phyloP scores from a whole-genome alignment of 106 monocot species.

The Acanthochlamys bracteata region DNA sequence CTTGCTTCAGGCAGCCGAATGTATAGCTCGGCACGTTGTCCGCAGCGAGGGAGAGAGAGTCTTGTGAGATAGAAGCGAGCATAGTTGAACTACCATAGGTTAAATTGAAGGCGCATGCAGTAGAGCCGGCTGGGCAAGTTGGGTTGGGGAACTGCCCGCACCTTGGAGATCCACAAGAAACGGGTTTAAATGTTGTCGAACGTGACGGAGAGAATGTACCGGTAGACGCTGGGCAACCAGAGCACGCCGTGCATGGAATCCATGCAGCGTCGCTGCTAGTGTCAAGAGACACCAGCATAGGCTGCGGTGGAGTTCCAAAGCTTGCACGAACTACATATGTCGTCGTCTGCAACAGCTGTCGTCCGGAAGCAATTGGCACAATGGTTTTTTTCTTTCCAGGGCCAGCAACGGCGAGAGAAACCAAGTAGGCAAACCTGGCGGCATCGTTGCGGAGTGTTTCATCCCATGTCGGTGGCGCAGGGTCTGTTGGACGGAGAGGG shows the following conservation, averaged over 20 bases:
- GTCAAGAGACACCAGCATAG: conserved; percentile 23
- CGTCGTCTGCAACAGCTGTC: conserved; percentile 11
- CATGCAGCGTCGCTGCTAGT: conserved; percentile 38
- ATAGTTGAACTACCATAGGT: conserved; percentile 54
- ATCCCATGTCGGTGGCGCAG: background rate
- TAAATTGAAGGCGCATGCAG: conserved; percentile 56
- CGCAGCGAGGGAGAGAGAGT: conserved; percentile 50
- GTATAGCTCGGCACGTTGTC: conserved; percentile 33
- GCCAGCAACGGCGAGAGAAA: background rate
- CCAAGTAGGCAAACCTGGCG: background rate
- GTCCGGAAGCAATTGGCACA: conserved; percentile 3
- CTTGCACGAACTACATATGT: conserved; percentile 24
- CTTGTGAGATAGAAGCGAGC: conserved; percentile 37
- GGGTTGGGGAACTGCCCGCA: conserved; percentile 40
- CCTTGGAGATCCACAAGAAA: conserved; percentile 33
- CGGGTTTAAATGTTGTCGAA: conserved; percentile 32
- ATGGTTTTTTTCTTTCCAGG: background rate
- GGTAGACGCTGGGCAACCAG: conserved; percentile 15
- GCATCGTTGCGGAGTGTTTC: conserved; percentile 1
- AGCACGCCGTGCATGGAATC: conserved; percentile 33
- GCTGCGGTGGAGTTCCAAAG: conserved; percentile 27
- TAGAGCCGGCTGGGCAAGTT: conserved; percentile 13
- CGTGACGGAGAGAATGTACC: conserved; percentile 10
- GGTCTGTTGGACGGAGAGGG: background rate
- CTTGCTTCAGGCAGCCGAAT: conserved; percentile 41